A percentile compares a stretch with the other conserved stretches of the same genome.
Conservation (phyloP, 2,329 filamentous ascomycete species). For the Davidsoniella eucalypti region DNA sequence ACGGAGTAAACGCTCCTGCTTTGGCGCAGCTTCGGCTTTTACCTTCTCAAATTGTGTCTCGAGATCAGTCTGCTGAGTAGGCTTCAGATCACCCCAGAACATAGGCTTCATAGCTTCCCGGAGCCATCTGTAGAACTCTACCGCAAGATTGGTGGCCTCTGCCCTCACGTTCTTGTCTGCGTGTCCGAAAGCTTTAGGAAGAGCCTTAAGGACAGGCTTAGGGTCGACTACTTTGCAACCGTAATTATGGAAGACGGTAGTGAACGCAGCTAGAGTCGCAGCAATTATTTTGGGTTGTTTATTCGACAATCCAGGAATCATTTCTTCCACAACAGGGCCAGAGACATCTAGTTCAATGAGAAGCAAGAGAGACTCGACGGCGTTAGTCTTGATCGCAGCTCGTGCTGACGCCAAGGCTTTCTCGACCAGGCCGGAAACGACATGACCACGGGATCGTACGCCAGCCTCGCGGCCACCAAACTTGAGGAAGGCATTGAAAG, state of each 20-base stretch:
- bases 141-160: constrained; percentile 76
- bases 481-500: constrained; percentile 83
- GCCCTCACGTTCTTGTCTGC: constrained; percentile 97
- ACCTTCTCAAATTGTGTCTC: constrained; percentile 90
- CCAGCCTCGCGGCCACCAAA: constrained; percentile 70
- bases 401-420: constrained; percentile 81
- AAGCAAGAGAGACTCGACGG: constrained; percentile 71
- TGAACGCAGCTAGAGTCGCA: constrained; percentile 56
- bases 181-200: constrained; percentile 86
- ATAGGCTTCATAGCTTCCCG: constrained; percentile 96
- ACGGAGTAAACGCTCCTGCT: constrained; percentile 75
- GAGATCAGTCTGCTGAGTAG: constrained; percentile 84
- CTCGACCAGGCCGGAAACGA: constrained; percentile 67
- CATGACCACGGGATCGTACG: constrained; percentile 57
- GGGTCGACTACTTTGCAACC: constrained; percentile 90
- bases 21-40: constrained; percentile 71
- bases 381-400: constrained; percentile 73
- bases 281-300: constrained; percentile 82
- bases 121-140: constrained; percentile 93
- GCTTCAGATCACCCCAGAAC: constrained; percentile 91
- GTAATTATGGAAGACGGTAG: constrained; percentile 78
- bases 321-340: constrained; percentile 74
- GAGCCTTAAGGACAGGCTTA: constrained; percentile 71
- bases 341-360: constrained; percentile 82
- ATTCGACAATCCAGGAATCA: constrained; percentile 66